Base-by-base conservation (phyloP, 179 eudicot species). In the Spergularia azorica region DNA sequence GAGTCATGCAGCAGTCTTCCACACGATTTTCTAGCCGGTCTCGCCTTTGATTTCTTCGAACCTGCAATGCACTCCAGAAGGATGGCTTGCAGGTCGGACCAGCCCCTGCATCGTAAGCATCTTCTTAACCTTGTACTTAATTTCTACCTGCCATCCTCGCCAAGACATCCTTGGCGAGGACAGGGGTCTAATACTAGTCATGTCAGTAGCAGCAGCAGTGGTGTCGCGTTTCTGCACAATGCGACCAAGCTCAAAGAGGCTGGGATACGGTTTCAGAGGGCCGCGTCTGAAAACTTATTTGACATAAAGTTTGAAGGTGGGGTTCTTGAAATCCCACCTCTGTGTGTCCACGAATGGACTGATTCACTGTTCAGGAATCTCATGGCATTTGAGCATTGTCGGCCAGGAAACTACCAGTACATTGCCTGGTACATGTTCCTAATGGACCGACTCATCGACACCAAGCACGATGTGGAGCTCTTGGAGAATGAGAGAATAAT, bases 301-400 rank as follows among this genome's bases (percentile, higher is more conserved):
- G 67, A 60, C 56, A 59, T 73, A 67, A 60, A 21, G 5, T 73
- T 59, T 60, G 58, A 73, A 5, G 9, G 41, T 6, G 65, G 75
- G 39, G 66, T 72, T 3, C 75, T 73, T 13, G 26, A 73, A 60
- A 73, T 73, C n/a, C 76, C 76, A 41, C 67, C 52, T 20, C 21
- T 73, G 12, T 14, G 41, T 56, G 63, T 73, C 13, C 67, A 46
- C 26, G 76, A 73, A 21, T 73, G 67, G 76, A 73, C 67, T 0
- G 76, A 73, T n/a, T 73, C 67, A 0, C 66, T 61, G 17, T 73
- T 73, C 41, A 73, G 76, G 67, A 73, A 73, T 26, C 66, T 72
- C 16, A 72, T 72, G 56, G 75, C 75, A 0, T 72, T 72, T 4
- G 75, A 72, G 66, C 67, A 73, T 51, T 59, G 67, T 20, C 6